These are phyloP conservation scores for Neoboletus brunneissimus DNA, from an alignment of 768 basidiomycete species.

Conservation along the genomic window DNA sequence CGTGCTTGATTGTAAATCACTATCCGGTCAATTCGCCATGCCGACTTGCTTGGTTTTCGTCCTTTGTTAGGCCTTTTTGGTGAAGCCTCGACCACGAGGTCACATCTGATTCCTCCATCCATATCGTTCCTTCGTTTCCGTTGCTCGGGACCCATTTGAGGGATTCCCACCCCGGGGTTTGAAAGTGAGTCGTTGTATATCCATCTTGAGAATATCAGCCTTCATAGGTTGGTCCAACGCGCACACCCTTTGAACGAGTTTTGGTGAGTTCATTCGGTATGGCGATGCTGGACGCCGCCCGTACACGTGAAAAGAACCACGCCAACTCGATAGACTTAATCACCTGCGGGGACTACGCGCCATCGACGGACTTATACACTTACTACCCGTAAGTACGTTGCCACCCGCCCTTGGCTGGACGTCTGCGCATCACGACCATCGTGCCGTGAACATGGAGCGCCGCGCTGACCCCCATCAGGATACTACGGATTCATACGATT, in stretches of 20 bases:
- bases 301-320: neutral
- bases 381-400: neutral
- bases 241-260: neutral
- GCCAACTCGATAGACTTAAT: neutral
- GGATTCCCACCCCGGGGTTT: neutral
- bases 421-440: neutral
- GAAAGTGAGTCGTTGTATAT: neutral
- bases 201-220: neutral
- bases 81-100: neutral
- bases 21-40: neutral
- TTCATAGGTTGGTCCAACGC: neutral
- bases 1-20: neutral
- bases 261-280: neutral
- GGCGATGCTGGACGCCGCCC: neutral
- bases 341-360: neutral
- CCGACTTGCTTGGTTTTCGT: neutral
- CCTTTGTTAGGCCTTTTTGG: too few species aligned
- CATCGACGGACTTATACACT: neutral
- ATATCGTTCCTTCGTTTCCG: neutral
- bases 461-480: too few species aligned
- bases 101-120: neutral
- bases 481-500: too few species aligned
- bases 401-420: neutral
- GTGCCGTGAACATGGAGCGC: neutral
- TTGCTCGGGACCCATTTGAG: neutral